phyloP scores from a whole-genome alignment of 2,329 filamentous ascomycete genomes.

The Penicillium sp. region DNA sequence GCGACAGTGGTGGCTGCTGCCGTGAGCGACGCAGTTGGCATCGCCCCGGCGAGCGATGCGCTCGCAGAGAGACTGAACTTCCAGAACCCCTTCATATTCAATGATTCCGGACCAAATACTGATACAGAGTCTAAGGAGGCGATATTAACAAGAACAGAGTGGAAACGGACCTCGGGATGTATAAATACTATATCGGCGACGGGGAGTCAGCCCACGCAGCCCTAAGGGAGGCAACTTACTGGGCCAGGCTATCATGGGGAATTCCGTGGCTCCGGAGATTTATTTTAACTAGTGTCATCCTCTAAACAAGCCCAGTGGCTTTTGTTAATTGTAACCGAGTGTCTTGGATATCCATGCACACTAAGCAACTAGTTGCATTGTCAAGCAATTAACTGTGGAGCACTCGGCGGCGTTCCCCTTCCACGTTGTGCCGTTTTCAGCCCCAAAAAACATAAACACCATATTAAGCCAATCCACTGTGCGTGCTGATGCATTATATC shows the following conservation, averaged over 20 bases:
- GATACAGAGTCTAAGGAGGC: not conserved
- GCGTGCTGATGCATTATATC: not conserved
- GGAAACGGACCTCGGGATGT: not conserved
- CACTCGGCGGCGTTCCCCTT: not conserved
- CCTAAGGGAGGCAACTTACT: too few species aligned
- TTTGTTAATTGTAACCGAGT: not conserved
- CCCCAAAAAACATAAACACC: not conserved
- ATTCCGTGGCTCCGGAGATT: not conserved
- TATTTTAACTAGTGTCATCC: not conserved
- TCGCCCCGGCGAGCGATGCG: slow-evolving; percentile 5
- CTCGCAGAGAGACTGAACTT: not conserved
- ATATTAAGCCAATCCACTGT: too few species aligned
- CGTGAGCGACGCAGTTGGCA: slow-evolving; percentile 5
- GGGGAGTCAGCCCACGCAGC: too few species aligned
- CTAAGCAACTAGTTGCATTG: not conserved
- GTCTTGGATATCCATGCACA: not conserved
- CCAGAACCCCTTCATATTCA: slow-evolving; percentile 5
- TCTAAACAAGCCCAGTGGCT: not conserved
- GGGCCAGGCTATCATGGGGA: not conserved
- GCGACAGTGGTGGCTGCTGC: slow-evolving; percentile 11
- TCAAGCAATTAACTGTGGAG: not conserved
- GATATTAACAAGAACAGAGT: not conserved
- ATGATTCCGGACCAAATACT: not conserved
- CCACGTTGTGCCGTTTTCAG: not conserved
- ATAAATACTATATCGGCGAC: too few species aligned